These are phyloP conservation scores for Ceriops zippeliana DNA, from an alignment of 345 rosid species.

Conservation along the genomic window DNA sequence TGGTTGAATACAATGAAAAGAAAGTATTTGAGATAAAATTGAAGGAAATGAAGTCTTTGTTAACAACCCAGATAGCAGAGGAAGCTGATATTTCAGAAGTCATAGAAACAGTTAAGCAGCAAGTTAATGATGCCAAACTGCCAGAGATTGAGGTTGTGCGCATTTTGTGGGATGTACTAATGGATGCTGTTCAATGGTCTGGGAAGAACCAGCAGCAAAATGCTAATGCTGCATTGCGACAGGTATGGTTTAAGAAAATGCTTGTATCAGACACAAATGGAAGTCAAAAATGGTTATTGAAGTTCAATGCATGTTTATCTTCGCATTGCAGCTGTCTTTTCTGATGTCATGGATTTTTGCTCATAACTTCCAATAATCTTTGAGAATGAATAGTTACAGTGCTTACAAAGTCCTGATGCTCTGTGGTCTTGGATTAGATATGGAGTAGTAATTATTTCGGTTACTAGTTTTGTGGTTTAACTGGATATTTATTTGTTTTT, in stretches of 20 bases:
- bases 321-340: no score
- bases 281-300: background rate
- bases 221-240: constrained; percentile 74
- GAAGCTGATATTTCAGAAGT: constrained; percentile 73
- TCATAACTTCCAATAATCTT: no score
- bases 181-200: constrained; percentile 99
- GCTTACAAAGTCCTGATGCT: no score
- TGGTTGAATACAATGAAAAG: constrained; percentile 95
- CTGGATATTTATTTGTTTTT: no score
- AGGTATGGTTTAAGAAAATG: constrained; percentile 40
- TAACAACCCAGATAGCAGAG: constrained; percentile 76
- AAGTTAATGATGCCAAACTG: constrained; percentile 73
- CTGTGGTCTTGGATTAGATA: no score
- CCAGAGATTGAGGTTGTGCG: constrained; percentile 75
- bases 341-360: no score
- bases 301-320: background rate
- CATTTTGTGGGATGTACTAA: constrained; percentile 86
- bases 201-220: constrained; percentile 99
- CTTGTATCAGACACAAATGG: background rate
- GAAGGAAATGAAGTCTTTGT: constrained; percentile 80
- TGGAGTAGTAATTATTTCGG: no score
- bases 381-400: no score
- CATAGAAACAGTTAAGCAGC: constrained; percentile 75
- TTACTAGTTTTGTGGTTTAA: no score
- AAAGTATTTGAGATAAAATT: constrained; percentile 82